Evolutionary conservation across 768 basidiomycete species (phyloP), one percentile per base, ranked within the genome.

Genomic region (Tylopilus cervinicoccineus): DNA sequence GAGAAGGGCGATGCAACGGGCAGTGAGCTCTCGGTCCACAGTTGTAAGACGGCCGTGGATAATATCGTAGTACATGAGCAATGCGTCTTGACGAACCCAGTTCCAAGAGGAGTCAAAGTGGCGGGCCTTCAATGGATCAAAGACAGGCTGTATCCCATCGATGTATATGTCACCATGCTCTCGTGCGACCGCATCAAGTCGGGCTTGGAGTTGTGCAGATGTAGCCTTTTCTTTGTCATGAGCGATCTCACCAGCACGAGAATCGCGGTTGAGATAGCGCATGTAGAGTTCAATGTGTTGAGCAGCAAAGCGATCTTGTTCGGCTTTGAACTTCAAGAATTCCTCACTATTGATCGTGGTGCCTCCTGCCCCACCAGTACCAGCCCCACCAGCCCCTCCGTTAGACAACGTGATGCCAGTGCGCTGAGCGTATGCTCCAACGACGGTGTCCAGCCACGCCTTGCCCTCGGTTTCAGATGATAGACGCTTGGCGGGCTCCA

Each of bases 101-200:
- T 99, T 99, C 96, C 95, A 99, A 6, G 88, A 93, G 2, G 95
- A 98, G 65, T 98, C 94, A 75, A 99, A 98, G 64, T 87, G 93
- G 38, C 96, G 89, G 12, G 94, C 96, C 70, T 99, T 98, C 60
- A 97, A 76, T 3, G 90, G 85, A 62, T 95, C 91, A 69, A 99
- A 99, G 49, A 81, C 77, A 10, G 96, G 96, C 62, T 94, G 88
- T 52, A 98, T 94, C 37, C 96, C 96, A 27, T 94, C 86, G 51
- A 98, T 75, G 70, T 99, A 99, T 0, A 76, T 67, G 48, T 98
- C 94, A 24, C 96, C 96, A 56, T 99, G 96, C 64, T 99, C 96
- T 53, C 81, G 78, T 38, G 81, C 74, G 64, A 99, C 92, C 51
- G 82, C 82, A 64, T 98, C 96, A 41, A 99, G 77, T 59, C 83